Evolutionary conservation across 805 yeast species (phyloP), one percentile per base, ranked within the genome.

Genomic region (Zygosaccharomyces bailii): DNA sequence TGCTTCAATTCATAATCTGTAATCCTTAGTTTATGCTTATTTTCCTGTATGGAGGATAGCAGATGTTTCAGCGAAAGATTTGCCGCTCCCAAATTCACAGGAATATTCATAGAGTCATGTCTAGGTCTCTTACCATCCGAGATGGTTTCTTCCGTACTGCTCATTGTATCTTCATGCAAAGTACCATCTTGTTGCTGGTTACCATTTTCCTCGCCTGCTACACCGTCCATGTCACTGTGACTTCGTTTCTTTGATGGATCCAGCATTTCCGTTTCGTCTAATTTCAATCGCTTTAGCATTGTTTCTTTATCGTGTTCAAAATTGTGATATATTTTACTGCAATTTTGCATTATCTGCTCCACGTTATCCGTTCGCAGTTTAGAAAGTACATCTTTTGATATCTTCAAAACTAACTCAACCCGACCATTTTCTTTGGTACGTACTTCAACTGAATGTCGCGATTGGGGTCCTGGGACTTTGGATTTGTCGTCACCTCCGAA

Each of bases 1-100:
- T 84, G 84, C 48, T 91, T 79, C 44, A 93, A 75, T 61, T 93
- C 98, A 44, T 78, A 71, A 57, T 91, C 98, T 8, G 87, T 80
- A 24, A 93, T 70, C 14, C 74, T 72, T 44, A 91, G 69, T 48
- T 79, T 77, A n/a, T 87, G 86, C 55, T 96, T 78, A 47, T 84
- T 80, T 19, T 76, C 79, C 51, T 88, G 96, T 43, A 93, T 88
- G 1, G 84, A 77, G 5, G 79, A 77, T 23, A 93, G 69, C 39
- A 93, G 72, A 62, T 95, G 90, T 58, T 89, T 87, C 41, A 93
- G 69, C 3, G 89, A 81, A 29, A 84, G 65, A 53, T 81, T 84
- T 1, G 88, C 90, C 3, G 90, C 88, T 3, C 91, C 91, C 42
- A 79, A 66, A 45, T 73, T 70, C 46, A 75, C 77, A 5, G 73